Evolutionary conservation across 1,139 yeast species (phyloP), one percentile per base, ranked within the genome.

Genomic region (Candida mesenterica): DNA sequence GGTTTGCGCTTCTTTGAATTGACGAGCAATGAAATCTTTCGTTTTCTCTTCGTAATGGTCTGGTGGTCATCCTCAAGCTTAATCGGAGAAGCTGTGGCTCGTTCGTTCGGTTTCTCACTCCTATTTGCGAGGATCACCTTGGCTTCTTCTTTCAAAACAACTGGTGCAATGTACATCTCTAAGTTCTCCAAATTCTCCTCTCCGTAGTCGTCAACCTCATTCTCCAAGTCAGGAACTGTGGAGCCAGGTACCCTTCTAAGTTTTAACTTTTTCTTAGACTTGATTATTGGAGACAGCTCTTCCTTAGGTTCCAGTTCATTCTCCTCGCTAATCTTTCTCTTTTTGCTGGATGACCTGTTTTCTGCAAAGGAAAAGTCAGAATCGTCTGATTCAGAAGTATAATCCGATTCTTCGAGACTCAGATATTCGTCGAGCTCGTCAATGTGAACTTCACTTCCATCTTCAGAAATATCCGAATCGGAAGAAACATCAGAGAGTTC

Each of bases 141-240:
- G n/a, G n/a, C n/a, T n/a, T n/a, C n/a, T n/a, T n/a, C n/a, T n/a
- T n/a, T n/a, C n/a, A n/a, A n/a, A n/a, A 7, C 37, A 10, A 12
- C 28, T 12, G 32, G 28, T 16, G 25, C 16, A 10, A 52, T 38
- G 36, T 53, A 47, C 17, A 39, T 42, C 31, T 63, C 68, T 34
- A 61, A 45, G 30, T 42, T 49, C 3, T 50, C 53, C 6, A 67
- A 31, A 39, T 66, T 61, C 3, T 49, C 50, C 34, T 63, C 72
- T 6, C 57, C 66, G 38, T 66, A 67, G 27, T 65, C 68, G 12
- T 68, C 70, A 7, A 62, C 43, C 27, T 64, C 59, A 23, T 64
- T 66, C 29, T 59, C 42, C 24, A 39, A 33, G 16, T 39, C 42
- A 12, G 34, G 23, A 10, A 20, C 32, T 2, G 24, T n/a, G 10